These are phyloP conservation scores for Alternaria sp. DNA, from an alignment of 2,329 filamentous ascomycete genomes.

Conservation along the genomic window DNA sequence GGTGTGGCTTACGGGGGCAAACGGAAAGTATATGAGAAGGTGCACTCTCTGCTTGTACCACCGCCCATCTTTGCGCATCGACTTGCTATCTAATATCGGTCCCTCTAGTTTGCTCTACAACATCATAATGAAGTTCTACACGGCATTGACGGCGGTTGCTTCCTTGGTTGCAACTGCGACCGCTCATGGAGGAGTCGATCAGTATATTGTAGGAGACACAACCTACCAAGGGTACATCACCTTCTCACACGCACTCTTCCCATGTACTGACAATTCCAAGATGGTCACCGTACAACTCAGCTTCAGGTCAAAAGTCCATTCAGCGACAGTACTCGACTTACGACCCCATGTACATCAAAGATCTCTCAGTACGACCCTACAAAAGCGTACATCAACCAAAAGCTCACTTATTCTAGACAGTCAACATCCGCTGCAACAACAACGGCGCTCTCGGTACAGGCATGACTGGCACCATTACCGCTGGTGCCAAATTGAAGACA, in stretches of 20 bases:
- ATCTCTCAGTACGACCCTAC: constrained; percentile 29
- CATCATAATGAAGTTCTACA: constrained; percentile 30
- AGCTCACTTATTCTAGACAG: constrained; percentile 20
- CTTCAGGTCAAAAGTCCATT: constrained; percentile 33
- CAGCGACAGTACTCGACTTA: constrained; percentile 39
- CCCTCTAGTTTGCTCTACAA: not conserved
- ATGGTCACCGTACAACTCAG: constrained; percentile 39
- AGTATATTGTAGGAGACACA: constrained; percentile 31
- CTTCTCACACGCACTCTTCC: not conserved
- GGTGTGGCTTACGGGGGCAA: not conserved
- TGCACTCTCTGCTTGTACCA: not conserved
- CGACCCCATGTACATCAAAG: constrained; percentile 34
- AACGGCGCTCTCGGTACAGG: constrained; percentile 33
- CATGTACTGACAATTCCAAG: constrained; percentile 10
- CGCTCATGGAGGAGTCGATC: constrained; percentile 38
- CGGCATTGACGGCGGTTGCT: constrained; percentile 20
- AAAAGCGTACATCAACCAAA: not conserved
- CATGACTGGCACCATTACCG: constrained; percentile 54
- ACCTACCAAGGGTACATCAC: constrained; percentile 31
- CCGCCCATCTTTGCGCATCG: not conserved
- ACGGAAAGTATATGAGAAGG: constrained; percentile 12
- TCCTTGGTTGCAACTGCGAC: constrained; percentile 28
- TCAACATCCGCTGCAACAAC: constrained; percentile 45
- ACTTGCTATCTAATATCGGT: not conserved
- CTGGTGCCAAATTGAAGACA: constrained; percentile 58